phyloP scores from a whole-genome alignment of 768 basidiomycete species.

The Cystoderma amianthinum region DNA sequence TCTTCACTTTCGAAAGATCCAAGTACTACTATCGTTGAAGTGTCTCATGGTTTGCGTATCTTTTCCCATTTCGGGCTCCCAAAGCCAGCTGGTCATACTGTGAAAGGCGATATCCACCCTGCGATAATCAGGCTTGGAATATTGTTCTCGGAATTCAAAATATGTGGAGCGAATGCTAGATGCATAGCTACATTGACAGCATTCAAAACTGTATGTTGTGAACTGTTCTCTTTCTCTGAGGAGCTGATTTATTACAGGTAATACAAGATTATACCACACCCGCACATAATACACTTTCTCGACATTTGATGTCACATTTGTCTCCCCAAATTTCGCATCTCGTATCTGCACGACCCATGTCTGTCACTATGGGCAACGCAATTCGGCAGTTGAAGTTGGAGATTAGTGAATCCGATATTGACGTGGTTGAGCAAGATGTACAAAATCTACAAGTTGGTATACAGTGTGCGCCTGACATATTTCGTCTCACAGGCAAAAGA shows the following conservation, averaged over 20 bases:
- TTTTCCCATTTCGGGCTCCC: conserved; percentile 84
- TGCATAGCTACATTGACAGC: conserved; percentile 89
- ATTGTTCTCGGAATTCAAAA: conserved; percentile 87
- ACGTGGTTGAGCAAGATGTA: conserved; percentile 93
- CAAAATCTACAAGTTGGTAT: too few relatives aligned
- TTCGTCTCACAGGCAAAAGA: conserved; percentile 68
- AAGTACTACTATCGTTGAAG: conserved; percentile 11
- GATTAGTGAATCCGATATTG: conserved; percentile 87
- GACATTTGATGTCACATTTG: conserved; percentile 87
- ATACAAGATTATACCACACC: conserved; percentile 90
- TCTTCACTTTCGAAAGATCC: conserved; percentile 19
- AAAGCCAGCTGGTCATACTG: conserved; percentile 41
- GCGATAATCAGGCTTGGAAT: conserved; percentile 80
- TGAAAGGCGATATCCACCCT: conserved; percentile 89
- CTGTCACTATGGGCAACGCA: conserved; percentile 91
- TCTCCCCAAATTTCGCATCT: conserved; percentile 92
- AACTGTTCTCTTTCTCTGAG: too few relatives aligned
- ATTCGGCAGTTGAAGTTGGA: conserved; percentile 93
- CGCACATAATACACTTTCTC: conserved; percentile 76
- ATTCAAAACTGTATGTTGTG: conserved; percentile 80
- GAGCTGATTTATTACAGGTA: too few relatives aligned
- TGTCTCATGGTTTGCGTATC: conserved; percentile 67
- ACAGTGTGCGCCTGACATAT: conserved; percentile 6
- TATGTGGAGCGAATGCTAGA: conserved; percentile 91
- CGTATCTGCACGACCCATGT: conserved; percentile 83